Evolutionary conservation across 768 basidiomycete genomes (phyloP), one percentile per base, ranked within the genome.

Genomic region (Mrakia gelida): DNA sequence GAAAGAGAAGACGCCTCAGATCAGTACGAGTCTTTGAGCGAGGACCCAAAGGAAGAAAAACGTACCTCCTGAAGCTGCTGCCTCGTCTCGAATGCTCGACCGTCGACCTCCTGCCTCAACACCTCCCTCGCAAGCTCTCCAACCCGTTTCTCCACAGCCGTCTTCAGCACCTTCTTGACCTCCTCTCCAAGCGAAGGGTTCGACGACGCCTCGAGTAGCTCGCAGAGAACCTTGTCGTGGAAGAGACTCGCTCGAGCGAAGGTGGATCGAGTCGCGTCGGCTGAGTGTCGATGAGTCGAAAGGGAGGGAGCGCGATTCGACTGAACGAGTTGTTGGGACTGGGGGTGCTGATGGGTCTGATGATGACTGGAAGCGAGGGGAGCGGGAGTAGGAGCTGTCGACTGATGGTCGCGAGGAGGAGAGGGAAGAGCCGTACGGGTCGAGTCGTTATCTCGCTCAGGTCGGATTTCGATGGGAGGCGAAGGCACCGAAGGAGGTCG

Each of bases 181-280:
- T 67, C 30, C n/a, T 67, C 49, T 34, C 45, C 65, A 6, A 68
- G 3, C 16, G 28, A 45, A 34, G 75, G 63, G 10, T 23, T 43
- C 9, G 45, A 62, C 13, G 65, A 26, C 2, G 65, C 49, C 32
- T 75, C 75, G 28, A 75, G 63, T 30, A 75, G 75, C 75, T 75
- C 45, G 63, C 75, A 75, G 13, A 75, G 63, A 8, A 65, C 75
- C 30, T 26, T 13, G 23, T 75, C 75, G 45, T 75, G 45, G 30
- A 75, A 75, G 28, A 75, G 15, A 28, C 43, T 52, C 13, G 75
- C 75, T 32, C 67, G 67, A n/a, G 16, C 23, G 26, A 13, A 7
- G 41, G 67, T 9, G 6, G 67, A 41, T n/a, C 28, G 23, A 59
- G 23, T 23, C 21, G 54, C 54, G 52, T 41, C 49, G 28, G 30